A percentile compares a stretch with the other conserved stretches of the same genome.
These are phyloP conservation scores for Ophiostoma perfectum DNA, from an alignment of 2,329 filamentous ascomycete genomes.

Conservation along the genomic window DNA sequence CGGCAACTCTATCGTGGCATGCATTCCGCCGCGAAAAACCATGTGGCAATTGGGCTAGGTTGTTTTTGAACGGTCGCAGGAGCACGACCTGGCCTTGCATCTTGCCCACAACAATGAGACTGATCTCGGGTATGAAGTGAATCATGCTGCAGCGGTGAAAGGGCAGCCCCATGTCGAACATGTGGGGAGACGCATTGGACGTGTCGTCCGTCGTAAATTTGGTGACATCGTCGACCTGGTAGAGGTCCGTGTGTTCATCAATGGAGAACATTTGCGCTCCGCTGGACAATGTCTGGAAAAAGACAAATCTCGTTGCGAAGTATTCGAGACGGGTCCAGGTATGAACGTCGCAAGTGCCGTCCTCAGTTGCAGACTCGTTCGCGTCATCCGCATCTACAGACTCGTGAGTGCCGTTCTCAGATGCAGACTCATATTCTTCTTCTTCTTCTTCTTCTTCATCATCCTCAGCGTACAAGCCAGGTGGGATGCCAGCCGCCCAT, in stretches of 20 bases:
- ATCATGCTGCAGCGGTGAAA: constrained; percentile 55
- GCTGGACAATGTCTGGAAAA: constrained; percentile 1
- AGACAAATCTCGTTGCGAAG: not conserved
- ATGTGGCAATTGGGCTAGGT: not conserved
- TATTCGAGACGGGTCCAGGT: constrained; percentile 10
- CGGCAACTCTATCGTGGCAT: not conserved
- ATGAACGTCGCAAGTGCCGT: not conserved
- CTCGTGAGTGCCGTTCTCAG: not conserved
- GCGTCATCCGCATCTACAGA: no score
- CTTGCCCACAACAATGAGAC: constrained; percentile 61
- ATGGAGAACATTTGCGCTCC: not conserved
- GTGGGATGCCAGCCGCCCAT: no score
- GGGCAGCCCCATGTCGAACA: constrained; percentile 33
- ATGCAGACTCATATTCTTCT: constrained; percentile 14
- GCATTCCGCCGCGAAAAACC: not conserved
- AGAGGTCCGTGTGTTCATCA: not conserved
- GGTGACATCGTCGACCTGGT: not conserved
- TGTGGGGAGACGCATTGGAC: not conserved
- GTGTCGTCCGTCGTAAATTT: not conserved
- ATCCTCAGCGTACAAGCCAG: not conserved
- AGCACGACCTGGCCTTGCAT: constrained; percentile 62
- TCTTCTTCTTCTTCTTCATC: constrained; percentile 28
- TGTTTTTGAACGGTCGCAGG: constrained; percentile 50
- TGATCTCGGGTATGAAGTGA: constrained; percentile 61
- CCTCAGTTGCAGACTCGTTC: not conserved